Evolutionary conservation across 331 rosid species (phyloP).

Genomic region (Spiraea crenata): DNA sequence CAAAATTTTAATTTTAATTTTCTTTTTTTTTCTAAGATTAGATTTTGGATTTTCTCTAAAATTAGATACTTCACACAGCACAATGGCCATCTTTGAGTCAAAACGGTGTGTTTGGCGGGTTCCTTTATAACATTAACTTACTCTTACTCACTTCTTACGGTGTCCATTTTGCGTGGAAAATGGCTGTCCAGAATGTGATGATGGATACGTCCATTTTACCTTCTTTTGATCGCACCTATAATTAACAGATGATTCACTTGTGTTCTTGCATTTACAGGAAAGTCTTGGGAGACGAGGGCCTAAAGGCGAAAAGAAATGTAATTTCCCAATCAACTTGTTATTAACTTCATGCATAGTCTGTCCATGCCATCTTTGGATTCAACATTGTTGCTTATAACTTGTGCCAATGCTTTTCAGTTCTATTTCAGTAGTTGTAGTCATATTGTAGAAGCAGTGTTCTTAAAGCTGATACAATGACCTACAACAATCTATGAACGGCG

Average conservation of each 20-base stretch:
- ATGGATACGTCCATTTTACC: background rate
- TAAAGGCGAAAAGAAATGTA: conserved; percentile 60
- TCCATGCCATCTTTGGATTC: background rate
- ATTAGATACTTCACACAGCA: too few species aligned
- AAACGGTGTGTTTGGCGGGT: too few species aligned
- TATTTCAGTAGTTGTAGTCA: too few species aligned
- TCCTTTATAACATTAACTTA: background rate
- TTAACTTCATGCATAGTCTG: background rate
- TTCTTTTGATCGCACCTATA: background rate
- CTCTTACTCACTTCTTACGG: background rate
- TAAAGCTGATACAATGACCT: too few species aligned
- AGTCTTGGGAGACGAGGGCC: conserved; percentile 31
- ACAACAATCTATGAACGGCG: too few species aligned
- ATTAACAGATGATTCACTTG: conserved; percentile 18
- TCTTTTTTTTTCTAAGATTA: background rate
- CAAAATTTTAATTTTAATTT: background rate
- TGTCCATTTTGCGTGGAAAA: background rate
- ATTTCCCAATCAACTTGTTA: conserved; percentile 15
- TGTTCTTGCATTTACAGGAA: conserved; percentile 52
- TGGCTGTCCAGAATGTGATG: background rate
- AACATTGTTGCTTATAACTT: background rate
- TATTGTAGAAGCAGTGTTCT: too few species aligned
- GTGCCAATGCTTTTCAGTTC: background rate
- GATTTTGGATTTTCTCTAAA: background rate
- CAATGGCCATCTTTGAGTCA: too few species aligned